Evolutionary conservation across 495 filamentous ascomycete species (phyloP), one percentile per base, ranked within the genome.

Genomic region (Daldinia caldariorum): DNA sequence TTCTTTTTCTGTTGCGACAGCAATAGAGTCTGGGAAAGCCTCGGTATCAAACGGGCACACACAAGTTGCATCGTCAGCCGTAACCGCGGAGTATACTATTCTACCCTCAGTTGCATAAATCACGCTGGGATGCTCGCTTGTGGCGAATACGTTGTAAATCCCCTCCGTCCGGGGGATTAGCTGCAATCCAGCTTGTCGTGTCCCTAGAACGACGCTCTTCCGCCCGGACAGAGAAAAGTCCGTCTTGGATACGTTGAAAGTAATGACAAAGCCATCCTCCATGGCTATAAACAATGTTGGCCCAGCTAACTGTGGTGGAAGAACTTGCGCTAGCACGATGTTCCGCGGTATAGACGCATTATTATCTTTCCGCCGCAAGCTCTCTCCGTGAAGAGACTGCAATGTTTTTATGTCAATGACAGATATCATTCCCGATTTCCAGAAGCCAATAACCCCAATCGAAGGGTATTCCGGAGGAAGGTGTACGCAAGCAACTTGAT

Each of bases 71-170:
- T 92, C 89, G 71, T 97, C 92, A 1, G 94, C 93, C 56, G 97
- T 98, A n/a, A 97, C 90, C 1, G 96, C 93, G 16, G 93, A 97
- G 83, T 95, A 99, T 6, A 97, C 89, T 31, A 97, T 89, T 10
- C 94, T 86, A 1, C 91, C 92, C 74, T 98, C 93, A 6, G 89
- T 89, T 16, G 89, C 90, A 70, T 98, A 97, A 56, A 98, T 96
- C 54, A 99, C 77, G 69, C 91, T 97, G 14, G 95, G 92, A 73
- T 97, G 92, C 67, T 98, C 95, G 70, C 93, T 97, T 0, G 91
- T 94, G 1, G 94, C 92, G 72, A 99, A 97, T 0, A 99, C 91
- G 76, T 92, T 97, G 75, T 85, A 91, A 1, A 92, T 74, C 14
- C 83, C 82, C 37, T 77, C 64, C 0, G 82, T 82, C 58, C 89